Conservation (phyloP, 768 basidiomycete species). For the Kwoniella sp. region DNA sequence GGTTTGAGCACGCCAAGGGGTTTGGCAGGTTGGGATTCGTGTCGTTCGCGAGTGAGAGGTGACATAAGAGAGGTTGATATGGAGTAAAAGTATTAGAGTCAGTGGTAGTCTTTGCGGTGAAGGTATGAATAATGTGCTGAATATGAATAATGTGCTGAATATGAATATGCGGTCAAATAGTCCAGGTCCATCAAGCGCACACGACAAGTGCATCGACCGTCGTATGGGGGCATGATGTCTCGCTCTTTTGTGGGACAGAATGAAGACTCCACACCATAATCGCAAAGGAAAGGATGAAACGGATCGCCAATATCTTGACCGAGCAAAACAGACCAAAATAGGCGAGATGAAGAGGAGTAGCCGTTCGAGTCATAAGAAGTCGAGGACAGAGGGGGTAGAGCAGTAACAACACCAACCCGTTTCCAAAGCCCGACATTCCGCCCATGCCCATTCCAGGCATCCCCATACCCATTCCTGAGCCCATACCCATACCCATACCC, state of each 20-base stretch:
- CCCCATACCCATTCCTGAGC: slow-evolving; percentile 14
- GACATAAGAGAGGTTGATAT: not conserved
- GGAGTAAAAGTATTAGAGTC: not conserved
- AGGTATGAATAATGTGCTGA: not conserved
- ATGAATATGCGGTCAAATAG: not conserved
- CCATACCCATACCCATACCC: slow-evolving; percentile 15
- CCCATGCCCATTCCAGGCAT: slow-evolving; percentile 22
- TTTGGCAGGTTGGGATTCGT: not conserved
- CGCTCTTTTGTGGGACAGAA: not conserved
- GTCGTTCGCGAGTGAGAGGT: slow-evolving; percentile 3
- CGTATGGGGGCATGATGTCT: not conserved
- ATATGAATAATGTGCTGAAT: not conserved
- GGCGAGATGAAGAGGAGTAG: not conserved
- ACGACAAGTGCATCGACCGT: not conserved
- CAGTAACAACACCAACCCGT: slow-evolving; percentile 19
- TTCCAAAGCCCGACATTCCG: slow-evolving; percentile 13
- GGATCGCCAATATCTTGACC: not conserved
- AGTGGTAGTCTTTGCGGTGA: not conserved
- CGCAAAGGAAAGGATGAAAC: slow-evolving; percentile 14
- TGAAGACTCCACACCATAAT: not conserved
- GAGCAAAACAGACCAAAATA: not conserved
- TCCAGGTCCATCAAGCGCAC: not conserved
- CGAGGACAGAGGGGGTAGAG: not conserved
- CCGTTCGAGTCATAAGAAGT: not conserved
- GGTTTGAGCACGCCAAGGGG: not conserved